Percentiles rank a stretch among this genome's conserved stretches.
Evolutionary conservation across 2,329 filamentous ascomycete species (phyloP).

Genomic region (Colletotrichum eleusines): DNA sequence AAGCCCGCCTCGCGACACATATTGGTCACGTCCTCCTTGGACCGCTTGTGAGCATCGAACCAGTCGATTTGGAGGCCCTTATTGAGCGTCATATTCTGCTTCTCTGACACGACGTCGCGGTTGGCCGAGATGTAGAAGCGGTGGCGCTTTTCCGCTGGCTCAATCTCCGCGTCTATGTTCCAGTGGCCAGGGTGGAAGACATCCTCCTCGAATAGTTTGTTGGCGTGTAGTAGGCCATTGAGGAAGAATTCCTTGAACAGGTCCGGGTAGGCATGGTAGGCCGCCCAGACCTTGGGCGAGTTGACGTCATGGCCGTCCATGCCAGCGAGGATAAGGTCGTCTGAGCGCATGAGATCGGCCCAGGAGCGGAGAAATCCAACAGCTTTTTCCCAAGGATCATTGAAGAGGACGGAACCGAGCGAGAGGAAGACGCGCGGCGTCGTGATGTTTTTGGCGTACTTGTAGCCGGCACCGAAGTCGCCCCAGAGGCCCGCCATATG

Average conservation of each 20-base stretch:
- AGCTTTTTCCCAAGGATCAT: conserved; percentile 54
- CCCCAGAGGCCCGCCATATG: conserved; percentile 56
- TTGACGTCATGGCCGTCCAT: conserved; percentile 57
- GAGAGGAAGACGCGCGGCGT: conserved; percentile 54
- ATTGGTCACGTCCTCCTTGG: conserved; percentile 50
- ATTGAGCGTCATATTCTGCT: conserved; percentile 44
- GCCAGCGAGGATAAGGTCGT: conserved; percentile 54
- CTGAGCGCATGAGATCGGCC: conserved; percentile 51
- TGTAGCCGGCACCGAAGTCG: conserved; percentile 53
- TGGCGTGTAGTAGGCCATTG: conserved; percentile 55
- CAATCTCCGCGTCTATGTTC: conserved; percentile 53
- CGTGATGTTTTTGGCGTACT: conserved; percentile 48
- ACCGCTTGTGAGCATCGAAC: conserved; percentile 59
- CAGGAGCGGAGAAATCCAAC: conserved; percentile 52
- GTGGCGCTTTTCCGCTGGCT: conserved; percentile 53
- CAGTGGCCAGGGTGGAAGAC: conserved; percentile 54
- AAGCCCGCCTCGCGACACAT: conserved; percentile 57
- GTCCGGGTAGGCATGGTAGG: conserved; percentile 54
- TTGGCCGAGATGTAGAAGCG: conserved; percentile 56
- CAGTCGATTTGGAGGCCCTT: conserved; percentile 55
- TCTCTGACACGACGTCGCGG: too few relatives aligned
- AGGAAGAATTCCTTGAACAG: conserved; percentile 54
- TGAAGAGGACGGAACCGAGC: conserved; percentile 57
- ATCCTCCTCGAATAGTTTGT: conserved; percentile 50
- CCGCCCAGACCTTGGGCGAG: conserved; percentile 54